Evolutionary conservation across 2,329 filamentous ascomycete species (phyloP).

Genomic region (Uncinocarpus reesii): DNA sequence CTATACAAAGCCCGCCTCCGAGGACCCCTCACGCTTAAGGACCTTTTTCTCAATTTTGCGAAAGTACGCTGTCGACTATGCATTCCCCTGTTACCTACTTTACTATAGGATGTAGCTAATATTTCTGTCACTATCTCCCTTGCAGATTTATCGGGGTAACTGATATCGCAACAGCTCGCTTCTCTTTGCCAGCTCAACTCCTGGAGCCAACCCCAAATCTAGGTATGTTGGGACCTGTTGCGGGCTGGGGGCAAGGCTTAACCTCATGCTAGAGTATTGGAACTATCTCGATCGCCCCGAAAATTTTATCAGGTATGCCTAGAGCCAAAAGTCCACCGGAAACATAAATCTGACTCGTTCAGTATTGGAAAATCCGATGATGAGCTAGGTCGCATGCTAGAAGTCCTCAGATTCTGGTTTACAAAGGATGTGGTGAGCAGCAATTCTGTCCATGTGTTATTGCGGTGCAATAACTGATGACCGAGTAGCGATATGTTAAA

Average conservation of each 20-base stretch:
- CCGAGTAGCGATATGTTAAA: slow-evolving; percentile 77
- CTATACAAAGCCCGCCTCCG: slow-evolving; percentile 48
- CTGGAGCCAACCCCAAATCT: slow-evolving; percentile 93
- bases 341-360: slow-evolving; percentile 22
- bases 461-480: too few species aligned
- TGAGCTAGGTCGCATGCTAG: slow-evolving; percentile 83
- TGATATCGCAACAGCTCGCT: slow-evolving; percentile 89
- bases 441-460: background rate
- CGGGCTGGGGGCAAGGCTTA: background rate
- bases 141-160: slow-evolving; percentile 84
- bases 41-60: slow-evolving; percentile 80
- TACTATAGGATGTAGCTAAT: slow-evolving; percentile 3
- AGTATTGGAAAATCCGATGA: slow-evolving; percentile 84
- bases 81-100: background rate
- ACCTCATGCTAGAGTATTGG: slow-evolving; percentile 66
- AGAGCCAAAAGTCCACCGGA: background rate
- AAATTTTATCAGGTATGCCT: slow-evolving; percentile 58
- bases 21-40: slow-evolving; percentile 78
- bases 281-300: slow-evolving; percentile 94
- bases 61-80: slow-evolving; percentile 52
- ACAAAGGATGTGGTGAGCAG: slow-evolving; percentile 72
- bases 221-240: slow-evolving; percentile 36
- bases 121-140: slow-evolving; percentile 12
- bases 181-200: slow-evolving; percentile 89
- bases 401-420: slow-evolving; percentile 93